These are phyloP conservation scores for Pseudopediastrum boryanum DNA, from an alignment of 139 green algal genomes.

Conservation along the genomic window DNA sequence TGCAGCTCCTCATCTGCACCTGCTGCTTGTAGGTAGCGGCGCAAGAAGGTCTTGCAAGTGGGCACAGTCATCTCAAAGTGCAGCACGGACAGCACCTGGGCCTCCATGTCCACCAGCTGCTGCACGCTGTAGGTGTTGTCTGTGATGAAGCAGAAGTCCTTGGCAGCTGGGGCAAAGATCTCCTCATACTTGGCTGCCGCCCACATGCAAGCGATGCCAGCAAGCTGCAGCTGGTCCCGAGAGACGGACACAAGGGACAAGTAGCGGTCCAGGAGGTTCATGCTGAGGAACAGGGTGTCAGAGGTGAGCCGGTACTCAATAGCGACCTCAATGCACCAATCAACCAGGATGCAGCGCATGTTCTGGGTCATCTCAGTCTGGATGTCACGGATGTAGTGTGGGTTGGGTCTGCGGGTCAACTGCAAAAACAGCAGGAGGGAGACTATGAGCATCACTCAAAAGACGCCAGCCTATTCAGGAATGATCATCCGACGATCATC, in stretches of 20 bases:
- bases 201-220: conserved; percentile 94
- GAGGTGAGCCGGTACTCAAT: conserved; percentile 93
- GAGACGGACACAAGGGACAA: conserved; percentile 68
- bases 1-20: conserved; percentile 53
- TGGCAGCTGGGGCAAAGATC: conserved; percentile 93
- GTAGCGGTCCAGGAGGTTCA: conserved; percentile 92
- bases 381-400: conserved; percentile 74
- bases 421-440: conserved; percentile 42
- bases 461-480: too few species aligned
- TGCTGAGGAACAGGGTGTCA: conserved; percentile 92
- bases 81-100: conserved; percentile 80
- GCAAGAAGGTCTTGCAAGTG: conserved; percentile 93
- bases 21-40: conserved; percentile 60
- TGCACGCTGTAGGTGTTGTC: conserved; percentile 96
- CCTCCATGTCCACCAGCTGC: conserved; percentile 85
- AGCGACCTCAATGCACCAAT: conserved; percentile 96
- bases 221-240: conserved; percentile 63
- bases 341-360: conserved; percentile 95
- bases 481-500: too few species aligned
- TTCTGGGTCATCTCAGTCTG: conserved; percentile 89
- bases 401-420: conserved; percentile 60
- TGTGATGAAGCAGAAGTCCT: conserved; percentile 97
- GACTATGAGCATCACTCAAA: too few species aligned
- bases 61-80: conserved; percentile 90
- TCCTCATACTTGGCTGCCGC: conserved; percentile 98